Percentiles rank a stretch among this genome's conserved stretches.
These are phyloP conservation scores for Boletus mariae DNA, from an alignment of 1,284 basidiomycete species.

Conservation along the genomic window DNA sequence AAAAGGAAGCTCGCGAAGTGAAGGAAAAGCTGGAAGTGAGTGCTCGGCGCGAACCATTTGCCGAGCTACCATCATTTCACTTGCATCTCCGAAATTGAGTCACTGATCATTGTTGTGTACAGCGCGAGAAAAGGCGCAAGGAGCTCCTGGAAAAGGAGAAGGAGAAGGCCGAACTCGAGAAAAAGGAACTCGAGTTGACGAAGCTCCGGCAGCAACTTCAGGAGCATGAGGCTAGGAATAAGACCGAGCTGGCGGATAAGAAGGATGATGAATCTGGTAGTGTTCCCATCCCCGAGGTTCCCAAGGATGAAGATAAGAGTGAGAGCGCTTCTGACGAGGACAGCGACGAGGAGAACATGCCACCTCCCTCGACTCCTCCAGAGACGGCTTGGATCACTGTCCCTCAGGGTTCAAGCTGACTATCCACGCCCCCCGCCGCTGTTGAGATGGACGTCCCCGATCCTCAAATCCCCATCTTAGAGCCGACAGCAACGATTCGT, in stretches of 20 bases:
- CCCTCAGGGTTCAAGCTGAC: constrained; percentile 33
- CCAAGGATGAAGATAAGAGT: constrained; percentile 31
- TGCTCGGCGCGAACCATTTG: constrained; percentile 20
- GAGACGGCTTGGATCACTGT: constrained; percentile 34
- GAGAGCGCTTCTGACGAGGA: constrained; percentile 31
- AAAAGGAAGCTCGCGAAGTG: constrained; percentile 64
- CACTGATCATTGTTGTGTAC: constrained; percentile 19
- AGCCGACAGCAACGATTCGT: constrained; percentile 17
- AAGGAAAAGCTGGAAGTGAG: constrained; percentile 62
- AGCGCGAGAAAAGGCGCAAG: constrained; percentile 60
- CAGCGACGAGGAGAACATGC: constrained; percentile 31
- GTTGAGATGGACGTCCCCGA: constrained; percentile 19
- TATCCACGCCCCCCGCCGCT: constrained; percentile 22
- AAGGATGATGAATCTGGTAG: constrained; percentile 33
- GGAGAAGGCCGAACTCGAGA: constrained; percentile 37
- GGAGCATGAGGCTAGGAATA: constrained; percentile 45
- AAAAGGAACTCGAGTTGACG: constrained; percentile 38
- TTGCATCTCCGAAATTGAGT: background rate
- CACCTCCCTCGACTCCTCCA: constrained; percentile 28
- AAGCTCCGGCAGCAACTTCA: constrained; percentile 50
- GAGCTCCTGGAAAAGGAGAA: constrained; percentile 46
- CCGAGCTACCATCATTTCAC: constrained; percentile 13
- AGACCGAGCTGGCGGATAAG: constrained; percentile 36
- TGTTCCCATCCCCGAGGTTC: constrained; percentile 13
- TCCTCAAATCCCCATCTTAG: constrained; percentile 20